Percentiles rank a stretch among this genome's conserved stretches.
Conservation (phyloP, 176 grass and related monocot genomes). For the Carex littledalei region DNA sequence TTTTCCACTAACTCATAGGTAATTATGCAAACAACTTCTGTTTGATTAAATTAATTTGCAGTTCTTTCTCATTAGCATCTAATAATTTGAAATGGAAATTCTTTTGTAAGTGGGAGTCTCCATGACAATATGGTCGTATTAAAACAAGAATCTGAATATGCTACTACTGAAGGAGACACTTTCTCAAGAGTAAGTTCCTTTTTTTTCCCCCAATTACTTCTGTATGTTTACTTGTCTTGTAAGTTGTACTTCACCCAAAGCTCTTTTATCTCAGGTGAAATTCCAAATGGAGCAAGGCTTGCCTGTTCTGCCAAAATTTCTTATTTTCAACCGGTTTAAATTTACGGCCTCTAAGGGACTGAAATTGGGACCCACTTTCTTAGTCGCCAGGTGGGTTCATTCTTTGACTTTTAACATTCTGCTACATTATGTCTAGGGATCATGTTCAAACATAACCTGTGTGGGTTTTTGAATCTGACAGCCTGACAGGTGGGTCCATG, state of each 20-base stretch:
- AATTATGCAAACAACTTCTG: constrained; percentile 16
- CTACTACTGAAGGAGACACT: constrained; percentile 56
- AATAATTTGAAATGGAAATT: constrained; percentile 10
- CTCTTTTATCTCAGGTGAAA: constrained; percentile 52
- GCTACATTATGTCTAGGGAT: not conserved
- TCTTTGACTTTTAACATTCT: not conserved
- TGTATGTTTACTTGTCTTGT: not conserved
- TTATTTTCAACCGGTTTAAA: constrained; percentile 91
- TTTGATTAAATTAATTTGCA: not conserved
- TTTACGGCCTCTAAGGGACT: constrained; percentile 77
- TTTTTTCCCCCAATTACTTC: not conserved
- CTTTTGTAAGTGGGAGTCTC: constrained; percentile 60
- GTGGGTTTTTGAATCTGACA: constrained; percentile 37
- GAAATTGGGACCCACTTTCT: constrained; percentile 78
- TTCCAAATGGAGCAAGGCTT: constrained; percentile 99
- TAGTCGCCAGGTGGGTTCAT: constrained; percentile 61
- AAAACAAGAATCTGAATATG: constrained; percentile 91
- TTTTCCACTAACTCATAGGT: constrained; percentile 95
- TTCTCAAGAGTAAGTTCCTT: constrained; percentile 72
- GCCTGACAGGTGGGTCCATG: constrained; percentile 88
- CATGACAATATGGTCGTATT: constrained; percentile 97
- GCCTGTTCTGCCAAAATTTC: constrained; percentile 69
- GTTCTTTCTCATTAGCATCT: not conserved
- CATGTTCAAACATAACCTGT: constrained; percentile 12
- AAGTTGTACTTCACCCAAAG: constrained; percentile 3